Percentiles rank a stretch among this genome's conserved stretches.
These are phyloP conservation scores for Madurella fahalii DNA, from an alignment of 2,329 filamentous ascomycete genomes.

Conservation along the genomic window DNA sequence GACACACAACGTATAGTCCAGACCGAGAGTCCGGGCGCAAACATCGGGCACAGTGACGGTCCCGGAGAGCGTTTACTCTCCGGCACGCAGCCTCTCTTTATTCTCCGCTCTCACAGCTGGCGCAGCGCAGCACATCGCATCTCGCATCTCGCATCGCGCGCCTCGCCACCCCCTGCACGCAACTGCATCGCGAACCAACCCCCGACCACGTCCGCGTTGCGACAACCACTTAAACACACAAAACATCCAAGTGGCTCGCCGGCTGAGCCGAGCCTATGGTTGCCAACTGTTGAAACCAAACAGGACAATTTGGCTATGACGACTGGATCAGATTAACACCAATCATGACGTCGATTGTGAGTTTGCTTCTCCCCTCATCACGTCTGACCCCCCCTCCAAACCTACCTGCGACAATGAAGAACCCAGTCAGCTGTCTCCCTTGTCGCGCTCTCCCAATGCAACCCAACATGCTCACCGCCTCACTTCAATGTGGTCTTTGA, in stretches of 20 bases:
- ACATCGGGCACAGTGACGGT: neutral
- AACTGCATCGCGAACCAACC: neutral
- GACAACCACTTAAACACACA: neutral
- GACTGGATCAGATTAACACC: constrained; percentile 18
- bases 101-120: neutral
- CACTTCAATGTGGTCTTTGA: neutral
- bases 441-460: constrained; percentile 12
- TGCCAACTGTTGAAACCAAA: neutral
- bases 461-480: constrained; percentile 21
- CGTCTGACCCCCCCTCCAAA: neutral
- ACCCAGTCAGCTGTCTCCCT: neutral
- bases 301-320: constrained; percentile 2
- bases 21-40: neutral
- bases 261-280: neutral
- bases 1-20: no score
- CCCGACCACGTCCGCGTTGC: neutral
- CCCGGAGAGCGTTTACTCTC: neutral
- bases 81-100: neutral
- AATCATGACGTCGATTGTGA: constrained; percentile 31
- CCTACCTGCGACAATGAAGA: neutral
- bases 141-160: no score
- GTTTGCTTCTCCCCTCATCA: constrained; percentile 7
- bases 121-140: neutral
- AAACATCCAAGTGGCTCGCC: neutral
- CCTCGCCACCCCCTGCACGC: neutral